Evolutionary conservation across 2,329 filamentous ascomycete genomes (phyloP), one percentile per base, ranked within the genome.

Genomic region (Xylaria digitata): DNA sequence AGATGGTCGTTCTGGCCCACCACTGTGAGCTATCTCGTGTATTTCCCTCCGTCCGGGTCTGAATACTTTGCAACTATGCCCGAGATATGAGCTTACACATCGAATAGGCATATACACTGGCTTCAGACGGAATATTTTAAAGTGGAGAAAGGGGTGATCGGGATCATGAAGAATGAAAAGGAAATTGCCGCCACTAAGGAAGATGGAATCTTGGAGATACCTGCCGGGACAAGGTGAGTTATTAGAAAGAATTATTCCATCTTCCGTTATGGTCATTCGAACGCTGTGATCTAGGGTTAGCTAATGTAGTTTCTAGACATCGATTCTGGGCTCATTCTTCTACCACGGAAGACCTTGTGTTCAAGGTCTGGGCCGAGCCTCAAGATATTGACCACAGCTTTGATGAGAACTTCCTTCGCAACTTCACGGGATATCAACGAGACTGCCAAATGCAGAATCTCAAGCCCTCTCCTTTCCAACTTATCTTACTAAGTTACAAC

Each of bases 291-390:
- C 11, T 8, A 9, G 21, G 46, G 46, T 23, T 8, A 21, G 17
- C 30, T 49, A 11, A 56, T 5, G 1, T n/a, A 19, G 6, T 15
- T 23, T n/a, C 32, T 19, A 60, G 57, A 6, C 57, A 60, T 23
- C 57, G 57, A 1, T 60, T 60, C 48, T 60, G 57, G 57, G 46
- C 48, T 8, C 57, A 60, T 23, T 13, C 34, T 2, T 26, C 32
- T 2, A 53, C 9, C 9, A 19, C 9, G 9, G 57, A 60, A 32
- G n/a, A 60, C 23, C 21, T 60, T 17, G 48, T 32, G 1, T 60
- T 60, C 57, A 21, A 32, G 3, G 48, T 60, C 5, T 43, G 57
- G 34, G 34, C 37, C 0, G 34, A 43, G 1, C 57, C 57, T 1
- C 2, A 43, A 3, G 57, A 53, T 9, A 7, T 21, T 1, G 57